Evolutionary conservation across 2,329 filamentous ascomycete species (phyloP).

Genomic region (Setomelanomma holmii): DNA sequence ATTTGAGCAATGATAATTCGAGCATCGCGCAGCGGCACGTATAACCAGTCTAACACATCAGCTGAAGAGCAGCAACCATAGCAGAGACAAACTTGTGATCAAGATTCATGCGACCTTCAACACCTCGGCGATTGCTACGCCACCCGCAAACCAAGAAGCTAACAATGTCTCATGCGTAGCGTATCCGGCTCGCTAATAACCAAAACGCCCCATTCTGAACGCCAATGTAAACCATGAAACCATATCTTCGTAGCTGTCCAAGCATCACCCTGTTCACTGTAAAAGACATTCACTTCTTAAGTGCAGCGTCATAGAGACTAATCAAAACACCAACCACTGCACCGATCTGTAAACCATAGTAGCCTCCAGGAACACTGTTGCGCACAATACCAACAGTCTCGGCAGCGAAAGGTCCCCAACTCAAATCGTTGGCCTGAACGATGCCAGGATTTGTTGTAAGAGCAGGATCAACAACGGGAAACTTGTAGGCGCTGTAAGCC

Average conservation of each 20-base stretch:
- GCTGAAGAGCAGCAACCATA: no score
- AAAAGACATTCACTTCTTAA: slow-evolving; percentile 59
- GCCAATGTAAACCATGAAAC: not conserved
- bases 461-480: slow-evolving; percentile 21
- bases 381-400: slow-evolving; percentile 69
- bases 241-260: not conserved
- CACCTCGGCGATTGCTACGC: no score
- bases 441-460: slow-evolving; percentile 52
- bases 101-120: not conserved
- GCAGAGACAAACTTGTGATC: not conserved
- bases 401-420: slow-evolving; percentile 64
- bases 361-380: slow-evolving; percentile 73
- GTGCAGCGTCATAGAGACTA: slow-evolving; percentile 78
- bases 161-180: no score
- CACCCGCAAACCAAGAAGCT: no score
- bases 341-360: slow-evolving; percentile 72
- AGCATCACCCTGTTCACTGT: not conserved
- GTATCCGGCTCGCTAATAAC: not conserved
- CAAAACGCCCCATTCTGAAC: not conserved
- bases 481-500: slow-evolving; percentile 78
- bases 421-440: slow-evolving; percentile 56
- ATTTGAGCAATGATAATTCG: not conserved
- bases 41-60: no score
- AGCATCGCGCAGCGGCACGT: no score
- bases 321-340: slow-evolving; percentile 71